phyloP scores from a whole-genome alignment of 768 basidiomycete genomes.

The Rubroboletus satanas region DNA sequence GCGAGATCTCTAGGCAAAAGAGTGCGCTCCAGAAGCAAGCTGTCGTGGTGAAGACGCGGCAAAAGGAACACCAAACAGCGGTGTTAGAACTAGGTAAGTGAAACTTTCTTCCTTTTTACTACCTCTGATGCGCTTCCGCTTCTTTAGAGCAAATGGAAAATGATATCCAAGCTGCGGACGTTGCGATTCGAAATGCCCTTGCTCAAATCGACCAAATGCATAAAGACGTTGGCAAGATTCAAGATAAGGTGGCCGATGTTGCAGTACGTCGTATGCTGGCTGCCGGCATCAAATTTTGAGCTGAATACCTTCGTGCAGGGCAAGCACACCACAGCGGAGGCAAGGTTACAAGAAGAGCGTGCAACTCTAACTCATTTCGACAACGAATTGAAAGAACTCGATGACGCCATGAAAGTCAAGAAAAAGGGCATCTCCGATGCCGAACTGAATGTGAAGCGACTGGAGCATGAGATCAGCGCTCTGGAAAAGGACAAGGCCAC shows the following conservation, averaged over 20 bases:
- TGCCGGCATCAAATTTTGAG: not conserved
- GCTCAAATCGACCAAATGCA: slow-evolving; percentile 50
- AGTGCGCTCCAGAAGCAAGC: slow-evolving; percentile 75
- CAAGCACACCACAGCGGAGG: slow-evolving; percentile 60
- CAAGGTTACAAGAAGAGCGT: slow-evolving; percentile 76
- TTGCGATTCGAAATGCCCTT: slow-evolving; percentile 29
- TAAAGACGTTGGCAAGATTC: slow-evolving; percentile 60
- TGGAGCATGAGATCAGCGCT: slow-evolving; percentile 65
- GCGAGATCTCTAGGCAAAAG: slow-evolving; percentile 78
- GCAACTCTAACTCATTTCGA: slow-evolving; percentile 87
- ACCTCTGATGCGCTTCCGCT: not conserved
- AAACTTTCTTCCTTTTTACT: not conserved
- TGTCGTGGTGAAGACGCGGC: slow-evolving; percentile 76
- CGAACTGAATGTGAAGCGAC: slow-evolving; percentile 59
- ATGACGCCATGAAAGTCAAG: slow-evolving; percentile 76
- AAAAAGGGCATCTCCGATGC: slow-evolving; percentile 65
- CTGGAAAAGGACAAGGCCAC: slow-evolving; percentile 62
- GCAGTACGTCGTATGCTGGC: slow-evolving; percentile 15
- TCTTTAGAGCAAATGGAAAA: slow-evolving; percentile 28
- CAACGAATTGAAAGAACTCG: slow-evolving; percentile 80
- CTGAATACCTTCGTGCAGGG: slow-evolving; percentile 34
- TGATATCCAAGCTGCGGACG: slow-evolving; percentile 27
- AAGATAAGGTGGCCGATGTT: slow-evolving; percentile 39
- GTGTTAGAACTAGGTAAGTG: slow-evolving; percentile 79
- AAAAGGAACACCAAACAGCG: slow-evolving; percentile 87